Conservation (phyloP, 1,284 basidiomycete species). For the Ceratobasidium sp. region DNA sequence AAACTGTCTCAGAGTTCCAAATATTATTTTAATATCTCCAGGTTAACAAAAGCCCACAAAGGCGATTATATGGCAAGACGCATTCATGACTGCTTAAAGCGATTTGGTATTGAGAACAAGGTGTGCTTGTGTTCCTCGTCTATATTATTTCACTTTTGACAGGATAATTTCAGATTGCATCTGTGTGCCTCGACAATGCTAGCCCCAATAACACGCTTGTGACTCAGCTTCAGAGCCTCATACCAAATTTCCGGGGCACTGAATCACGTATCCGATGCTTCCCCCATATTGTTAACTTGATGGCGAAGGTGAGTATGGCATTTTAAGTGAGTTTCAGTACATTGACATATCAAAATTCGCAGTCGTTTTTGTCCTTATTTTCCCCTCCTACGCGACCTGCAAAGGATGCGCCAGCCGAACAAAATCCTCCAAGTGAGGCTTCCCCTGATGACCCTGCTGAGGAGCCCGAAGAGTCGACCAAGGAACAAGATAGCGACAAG, state of each 20-base stretch:
- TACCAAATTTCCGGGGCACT: constrained; percentile 5
- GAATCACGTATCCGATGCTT: constrained; percentile 2
- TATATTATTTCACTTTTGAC: not conserved
- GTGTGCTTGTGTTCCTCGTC: not conserved
- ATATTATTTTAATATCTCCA: too few species aligned
- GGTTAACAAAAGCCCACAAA: constrained; percentile 26
- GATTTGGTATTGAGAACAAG: constrained; percentile 15
- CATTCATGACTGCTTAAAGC: constrained; percentile 6
- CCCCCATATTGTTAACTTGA: constrained; percentile 12
- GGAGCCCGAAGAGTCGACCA: too few species aligned
- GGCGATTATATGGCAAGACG: constrained; percentile 14
- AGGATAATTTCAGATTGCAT: not conserved
- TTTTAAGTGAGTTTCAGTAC: not conserved
- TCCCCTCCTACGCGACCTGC: not conserved
- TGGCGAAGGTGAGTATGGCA: constrained; percentile 14
- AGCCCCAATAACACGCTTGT: constrained; percentile 24
- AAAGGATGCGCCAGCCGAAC: too few species aligned
- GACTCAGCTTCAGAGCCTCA: not conserved
- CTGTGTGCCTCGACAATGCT: constrained; percentile 30
- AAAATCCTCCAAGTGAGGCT: too few species aligned
- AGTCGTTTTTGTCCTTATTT: constrained; percentile 29
- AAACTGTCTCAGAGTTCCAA: too few species aligned
- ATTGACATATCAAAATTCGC: not conserved
- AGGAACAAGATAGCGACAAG: too few species aligned
- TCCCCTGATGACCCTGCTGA: too few species aligned